phyloP scores from a whole-genome alignment of 176 grass and related monocot species.

The Hsuehochloa calcarea region DNA sequence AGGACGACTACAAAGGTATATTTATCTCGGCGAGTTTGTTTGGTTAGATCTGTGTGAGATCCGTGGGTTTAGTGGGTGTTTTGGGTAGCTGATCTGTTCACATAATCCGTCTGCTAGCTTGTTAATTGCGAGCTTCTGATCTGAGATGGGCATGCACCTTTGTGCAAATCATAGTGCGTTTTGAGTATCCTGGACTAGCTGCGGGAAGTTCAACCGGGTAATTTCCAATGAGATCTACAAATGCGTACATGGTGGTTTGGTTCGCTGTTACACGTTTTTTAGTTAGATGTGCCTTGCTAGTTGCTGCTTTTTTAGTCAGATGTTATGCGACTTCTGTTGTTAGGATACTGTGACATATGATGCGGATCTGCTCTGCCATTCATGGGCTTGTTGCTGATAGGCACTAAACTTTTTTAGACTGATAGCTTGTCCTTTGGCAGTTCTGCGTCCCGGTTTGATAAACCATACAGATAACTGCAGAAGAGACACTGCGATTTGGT shows the following conservation, averaged over 20 bases:
- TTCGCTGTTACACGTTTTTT: neutral
- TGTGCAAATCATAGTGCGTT: neutral
- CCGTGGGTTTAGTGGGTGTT: conserved; percentile 19
- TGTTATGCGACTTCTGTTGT: neutral
- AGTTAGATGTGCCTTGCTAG: neutral
- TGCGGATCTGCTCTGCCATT: neutral
- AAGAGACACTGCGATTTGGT: neutral
- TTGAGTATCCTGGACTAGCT: neutral
- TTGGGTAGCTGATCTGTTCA: neutral
- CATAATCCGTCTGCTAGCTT: neutral
- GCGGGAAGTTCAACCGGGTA: neutral
- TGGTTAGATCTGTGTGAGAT: conserved; percentile 16
- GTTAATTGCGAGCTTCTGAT: neutral
- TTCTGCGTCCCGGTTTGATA: neutral
- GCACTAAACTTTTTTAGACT: neutral
- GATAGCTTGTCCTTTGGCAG: neutral
- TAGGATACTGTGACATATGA: neutral
- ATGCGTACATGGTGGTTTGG: neutral
- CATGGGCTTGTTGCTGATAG: neutral
- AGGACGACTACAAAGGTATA: conserved; percentile 83
- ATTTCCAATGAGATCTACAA: conserved; percentile 8
- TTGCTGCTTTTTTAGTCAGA: neutral
- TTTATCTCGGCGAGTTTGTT: neutral
- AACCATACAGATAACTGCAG: neutral
- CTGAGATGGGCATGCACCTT: too few species aligned